A percentile compares a stretch with the other conserved stretches of the same genome.
Conservation (phyloP, 371 early-diverging fungal genomes). For the Chytridium lagenaria region DNA sequence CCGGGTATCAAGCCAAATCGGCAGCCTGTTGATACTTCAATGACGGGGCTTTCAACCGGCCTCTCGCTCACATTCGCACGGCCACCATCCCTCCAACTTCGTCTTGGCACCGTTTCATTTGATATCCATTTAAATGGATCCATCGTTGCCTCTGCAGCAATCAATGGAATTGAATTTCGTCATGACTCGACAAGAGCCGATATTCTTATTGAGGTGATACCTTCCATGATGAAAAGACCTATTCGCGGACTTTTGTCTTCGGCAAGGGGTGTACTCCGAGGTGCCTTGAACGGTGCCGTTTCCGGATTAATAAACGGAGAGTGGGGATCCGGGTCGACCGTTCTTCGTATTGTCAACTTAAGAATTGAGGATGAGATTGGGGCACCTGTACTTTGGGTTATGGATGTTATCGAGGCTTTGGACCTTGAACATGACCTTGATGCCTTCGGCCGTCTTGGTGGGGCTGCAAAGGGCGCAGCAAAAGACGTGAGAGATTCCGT, state of each 20-base stretch:
- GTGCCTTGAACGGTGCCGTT: conserved; percentile 26
- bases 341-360: conserved; percentile 5
- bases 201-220: conserved; percentile 22
- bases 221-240: conserved; percentile 14
- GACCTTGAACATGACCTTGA: conserved; percentile 31
- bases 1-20: conserved; percentile 3
- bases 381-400: conserved; percentile 18
- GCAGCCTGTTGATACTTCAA: conserved; percentile 15
- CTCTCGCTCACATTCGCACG: conserved; percentile 11
- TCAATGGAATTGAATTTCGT: conserved; percentile 13
- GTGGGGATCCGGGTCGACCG: conserved; percentile 27
- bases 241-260: conserved; percentile 14
- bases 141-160: not conserved
- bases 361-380: conserved; percentile 12
- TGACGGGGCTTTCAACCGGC: conserved; percentile 22
- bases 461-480: conserved; percentile 16
- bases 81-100: conserved; percentile 18
- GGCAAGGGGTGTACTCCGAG: conserved; percentile 21
- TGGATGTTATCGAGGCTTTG: conserved; percentile 11
- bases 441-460: conserved; percentile 24
- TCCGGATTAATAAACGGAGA: conserved; percentile 23
- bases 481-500: conserved; percentile 21
- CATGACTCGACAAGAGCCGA: not conserved
- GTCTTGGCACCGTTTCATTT: conserved; percentile 13
- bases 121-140: conserved; percentile 24